phyloP scores from a whole-genome alignment of 768 basidiomycete genomes.

The Russula earlei region DNA sequence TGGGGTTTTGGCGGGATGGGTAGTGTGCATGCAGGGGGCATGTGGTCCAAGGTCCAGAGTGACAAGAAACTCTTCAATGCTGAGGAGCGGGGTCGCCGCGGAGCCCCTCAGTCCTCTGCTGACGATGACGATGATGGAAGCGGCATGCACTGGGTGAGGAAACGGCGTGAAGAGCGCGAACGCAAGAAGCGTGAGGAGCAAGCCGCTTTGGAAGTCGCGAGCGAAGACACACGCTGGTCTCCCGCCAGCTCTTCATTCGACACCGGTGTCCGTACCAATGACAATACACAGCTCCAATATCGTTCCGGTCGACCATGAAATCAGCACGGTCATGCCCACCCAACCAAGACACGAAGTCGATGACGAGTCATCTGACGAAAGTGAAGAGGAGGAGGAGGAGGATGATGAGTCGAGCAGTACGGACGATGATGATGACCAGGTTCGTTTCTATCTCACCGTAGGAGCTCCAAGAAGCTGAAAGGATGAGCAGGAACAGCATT shows the following conservation, averaged over 20 bases:
- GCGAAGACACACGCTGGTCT: conserved; percentile 20
- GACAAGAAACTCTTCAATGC: conserved; percentile 14
- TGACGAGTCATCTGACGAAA: conserved; percentile 20
- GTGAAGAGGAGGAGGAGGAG: conserved; percentile 11
- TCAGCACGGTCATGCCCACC: not conserved
- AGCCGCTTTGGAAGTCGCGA: conserved; percentile 24
- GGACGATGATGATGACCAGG: conserved; percentile 25
- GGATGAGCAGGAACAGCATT: conserved; percentile 6
- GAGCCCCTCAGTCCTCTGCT: conserved; percentile 22
- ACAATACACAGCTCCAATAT: not conserved
- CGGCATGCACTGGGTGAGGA: conserved; percentile 76
- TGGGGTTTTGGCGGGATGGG: conserved; percentile 88
- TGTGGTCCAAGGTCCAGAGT: conserved; percentile 20
- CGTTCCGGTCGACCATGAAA: not conserved
- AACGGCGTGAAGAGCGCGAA: conserved; percentile 47
- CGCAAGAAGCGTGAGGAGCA: conserved; percentile 33
- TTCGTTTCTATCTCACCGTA: conserved; percentile 18
- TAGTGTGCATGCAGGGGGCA: conserved; percentile 27
- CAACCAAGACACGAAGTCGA: conserved; percentile 16
- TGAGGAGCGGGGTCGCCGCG: conserved; percentile 10
- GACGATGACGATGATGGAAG: conserved; percentile 68
- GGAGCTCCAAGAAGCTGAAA: not conserved
- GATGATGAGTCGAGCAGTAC: conserved; percentile 16
- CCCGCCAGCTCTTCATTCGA: not conserved
- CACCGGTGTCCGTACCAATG: not conserved